These are phyloP conservation scores for Hortiboletus rubellus DNA, from an alignment of 1,284 basidiomycete genomes.

Conservation along the genomic window DNA sequence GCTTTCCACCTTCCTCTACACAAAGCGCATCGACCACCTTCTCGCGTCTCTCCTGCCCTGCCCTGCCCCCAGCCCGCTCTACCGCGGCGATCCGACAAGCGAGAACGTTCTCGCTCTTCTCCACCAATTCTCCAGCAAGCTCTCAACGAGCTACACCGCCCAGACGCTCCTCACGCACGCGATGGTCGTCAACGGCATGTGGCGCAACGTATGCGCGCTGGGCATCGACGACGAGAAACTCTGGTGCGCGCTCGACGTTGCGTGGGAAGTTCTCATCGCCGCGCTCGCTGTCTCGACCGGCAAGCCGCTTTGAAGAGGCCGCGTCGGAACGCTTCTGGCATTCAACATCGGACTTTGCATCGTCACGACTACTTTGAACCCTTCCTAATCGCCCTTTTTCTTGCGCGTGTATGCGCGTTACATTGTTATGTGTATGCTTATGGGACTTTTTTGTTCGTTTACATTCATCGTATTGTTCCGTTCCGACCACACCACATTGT, in stretches of 20 bases:
- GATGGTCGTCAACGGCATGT: conserved; percentile 52
- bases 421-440: conserved; percentile 27
- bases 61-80: conserved; percentile 24
- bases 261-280: conserved; percentile 53
- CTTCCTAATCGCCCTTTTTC: conserved; percentile 8
- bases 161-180: conserved; percentile 41
- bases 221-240: conserved; percentile 55
- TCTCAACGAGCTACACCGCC: conserved; percentile 33
- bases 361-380: not conserved
- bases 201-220: conserved; percentile 60
- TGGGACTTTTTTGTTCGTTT: not conserved
- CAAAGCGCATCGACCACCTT: conserved; percentile 44
- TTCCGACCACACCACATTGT: not conserved
- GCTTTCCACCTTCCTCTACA: conserved; percentile 53
- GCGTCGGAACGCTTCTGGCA: not conserved
- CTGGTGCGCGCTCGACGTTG: conserved; percentile 55
- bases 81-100: conserved; percentile 14
- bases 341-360: conserved; percentile 14
- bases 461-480: not conserved
- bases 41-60: conserved; percentile 40
- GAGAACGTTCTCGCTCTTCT: conserved; percentile 12
- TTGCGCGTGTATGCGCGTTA: not conserved
- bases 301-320: conserved; percentile 19
- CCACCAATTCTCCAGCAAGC: conserved; percentile 26
- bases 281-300: conserved; percentile 37